Evolutionary conservation across 768 basidiomycete genomes (phyloP).

Genomic region (Phanerochaete carnosa): DNA sequence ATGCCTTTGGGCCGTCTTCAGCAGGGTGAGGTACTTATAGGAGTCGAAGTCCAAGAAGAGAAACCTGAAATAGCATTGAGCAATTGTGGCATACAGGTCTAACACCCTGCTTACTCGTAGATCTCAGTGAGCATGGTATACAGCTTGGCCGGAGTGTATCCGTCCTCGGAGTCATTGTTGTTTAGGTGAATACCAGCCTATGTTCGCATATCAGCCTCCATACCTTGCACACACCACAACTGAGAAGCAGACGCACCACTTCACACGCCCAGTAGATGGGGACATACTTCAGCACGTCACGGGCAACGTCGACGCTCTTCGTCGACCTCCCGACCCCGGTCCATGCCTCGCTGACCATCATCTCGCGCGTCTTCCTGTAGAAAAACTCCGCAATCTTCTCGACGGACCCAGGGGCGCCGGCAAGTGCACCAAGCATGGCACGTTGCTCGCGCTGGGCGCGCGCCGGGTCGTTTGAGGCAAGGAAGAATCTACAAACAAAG

Average conservation of each 20-base stretch:
- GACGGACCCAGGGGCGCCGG: slow-evolving; percentile 40
- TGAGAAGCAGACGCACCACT: slow-evolving; percentile 52
- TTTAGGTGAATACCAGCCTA: slow-evolving; percentile 76
- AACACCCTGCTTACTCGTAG: slow-evolving; percentile 59
- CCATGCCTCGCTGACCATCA: slow-evolving; percentile 54
- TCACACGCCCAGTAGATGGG: slow-evolving; percentile 71
- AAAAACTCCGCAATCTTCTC: slow-evolving; percentile 58
- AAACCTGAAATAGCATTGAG: slow-evolving; percentile 41
- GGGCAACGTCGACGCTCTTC: slow-evolving; percentile 60
- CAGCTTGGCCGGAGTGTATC: slow-evolving; percentile 59
- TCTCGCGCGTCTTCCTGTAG: slow-evolving; percentile 56
- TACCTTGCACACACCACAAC: neutral
- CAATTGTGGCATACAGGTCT: neutral
- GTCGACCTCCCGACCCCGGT: slow-evolving; percentile 49
- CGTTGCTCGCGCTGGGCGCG: slow-evolving; percentile 42
- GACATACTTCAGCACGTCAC: slow-evolving; percentile 60
- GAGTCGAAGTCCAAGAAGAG: slow-evolving; percentile 73
- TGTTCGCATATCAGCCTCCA: neutral
- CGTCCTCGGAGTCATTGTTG: slow-evolving; percentile 48
- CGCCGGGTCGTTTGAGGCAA: slow-evolving; percentile 41
- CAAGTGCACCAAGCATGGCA: slow-evolving; percentile 46
- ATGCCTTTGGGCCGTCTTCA: slow-evolving; percentile 47
- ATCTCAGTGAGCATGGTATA: slow-evolving; percentile 66
- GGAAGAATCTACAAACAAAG: slow-evolving; percentile 56
- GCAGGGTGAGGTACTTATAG: slow-evolving; percentile 52